Conservation (phyloP, 805 yeast species). For the Ogataea degrootiae region DNA sequence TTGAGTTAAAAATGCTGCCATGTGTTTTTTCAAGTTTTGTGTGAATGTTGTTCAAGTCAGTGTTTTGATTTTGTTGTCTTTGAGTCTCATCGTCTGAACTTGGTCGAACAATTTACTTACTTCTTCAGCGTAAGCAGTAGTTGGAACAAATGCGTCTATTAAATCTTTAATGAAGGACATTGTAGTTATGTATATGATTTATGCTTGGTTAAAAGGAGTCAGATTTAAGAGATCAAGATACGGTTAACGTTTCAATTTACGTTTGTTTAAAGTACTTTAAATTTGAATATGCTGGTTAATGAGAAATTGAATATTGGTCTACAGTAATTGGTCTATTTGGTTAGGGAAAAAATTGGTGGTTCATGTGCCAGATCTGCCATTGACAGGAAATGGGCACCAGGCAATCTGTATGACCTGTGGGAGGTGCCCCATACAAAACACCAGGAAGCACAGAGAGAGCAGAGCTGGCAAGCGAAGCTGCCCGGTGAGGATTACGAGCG, state of each 20-base stretch:
- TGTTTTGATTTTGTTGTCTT: not conserved
- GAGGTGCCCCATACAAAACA: not conserved
- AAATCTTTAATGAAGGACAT: slow-evolving; percentile 59
- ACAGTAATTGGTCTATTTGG: slow-evolving; percentile 3
- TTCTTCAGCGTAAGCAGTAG: slow-evolving; percentile 79
- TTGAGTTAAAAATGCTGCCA: too few species aligned
- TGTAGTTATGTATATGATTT: slow-evolving; percentile 1
- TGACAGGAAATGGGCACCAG: not conserved
- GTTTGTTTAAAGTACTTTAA: not conserved
- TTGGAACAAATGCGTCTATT: slow-evolving; percentile 75
- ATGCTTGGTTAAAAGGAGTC: not conserved
- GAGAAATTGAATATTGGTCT: slow-evolving; percentile 2
- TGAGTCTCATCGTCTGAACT: not conserved
- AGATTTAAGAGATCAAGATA: not conserved
- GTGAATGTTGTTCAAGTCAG: not conserved
- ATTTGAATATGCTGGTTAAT: not conserved
- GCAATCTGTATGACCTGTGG: not conserved
- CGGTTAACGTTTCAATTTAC: too few species aligned
- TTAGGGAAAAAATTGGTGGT: not conserved
- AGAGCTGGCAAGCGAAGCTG: not conserved
- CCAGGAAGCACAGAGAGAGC: not conserved
- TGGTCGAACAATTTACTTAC: slow-evolving; percentile 21
- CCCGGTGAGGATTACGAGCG: not conserved
- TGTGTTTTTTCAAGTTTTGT: too few species aligned
- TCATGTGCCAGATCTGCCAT: not conserved